These are phyloP conservation scores for Alectoria sarmentosa DNA, from an alignment of 495 filamentous ascomycete species.

Conservation along the genomic window DNA sequence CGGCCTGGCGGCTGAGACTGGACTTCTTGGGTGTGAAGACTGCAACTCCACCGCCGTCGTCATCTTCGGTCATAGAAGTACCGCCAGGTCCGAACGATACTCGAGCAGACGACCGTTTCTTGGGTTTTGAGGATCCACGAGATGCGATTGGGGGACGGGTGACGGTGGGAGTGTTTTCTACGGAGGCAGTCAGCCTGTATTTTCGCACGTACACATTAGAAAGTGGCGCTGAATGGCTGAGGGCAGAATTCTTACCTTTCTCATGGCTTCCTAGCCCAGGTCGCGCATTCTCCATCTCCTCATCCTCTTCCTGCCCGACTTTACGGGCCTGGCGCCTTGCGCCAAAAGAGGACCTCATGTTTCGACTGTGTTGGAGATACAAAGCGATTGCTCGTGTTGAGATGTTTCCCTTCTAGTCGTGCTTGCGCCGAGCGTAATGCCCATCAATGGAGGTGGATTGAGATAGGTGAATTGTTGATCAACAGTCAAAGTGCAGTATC, in stretches of 20 bases:
- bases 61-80: slow-evolving; percentile 47
- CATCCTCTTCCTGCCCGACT: slow-evolving; percentile 52
- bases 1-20: slow-evolving; percentile 57
- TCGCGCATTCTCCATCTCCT: background rate
- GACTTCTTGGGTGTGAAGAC: slow-evolving; percentile 63
- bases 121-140: slow-evolving; percentile 44
- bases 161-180: slow-evolving; percentile 25
- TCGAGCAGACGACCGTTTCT: slow-evolving; percentile 55
- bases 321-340: slow-evolving; percentile 68
- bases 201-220: slow-evolving; percentile 15
- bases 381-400: background rate
- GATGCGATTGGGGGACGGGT: slow-evolving; percentile 19
- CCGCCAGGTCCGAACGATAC: slow-evolving; percentile 69
- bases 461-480: background rate
- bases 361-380: background rate
- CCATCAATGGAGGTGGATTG: background rate
- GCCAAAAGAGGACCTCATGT: slow-evolving; percentile 59
- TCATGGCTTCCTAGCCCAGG: slow-evolving; percentile 12
- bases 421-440: background rate
- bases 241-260: slow-evolving; percentile 28
- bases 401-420: background rate
- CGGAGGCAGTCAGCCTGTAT: slow-evolving; percentile 22
- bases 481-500: no score
- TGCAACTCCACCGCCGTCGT: slow-evolving; percentile 47
- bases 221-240: background rate